Percentiles rank a stretch among this genome's conserved stretches.
Conservation (phyloP, 371 early-diverging fungal species). For the Mucor circinelloides region DNA sequence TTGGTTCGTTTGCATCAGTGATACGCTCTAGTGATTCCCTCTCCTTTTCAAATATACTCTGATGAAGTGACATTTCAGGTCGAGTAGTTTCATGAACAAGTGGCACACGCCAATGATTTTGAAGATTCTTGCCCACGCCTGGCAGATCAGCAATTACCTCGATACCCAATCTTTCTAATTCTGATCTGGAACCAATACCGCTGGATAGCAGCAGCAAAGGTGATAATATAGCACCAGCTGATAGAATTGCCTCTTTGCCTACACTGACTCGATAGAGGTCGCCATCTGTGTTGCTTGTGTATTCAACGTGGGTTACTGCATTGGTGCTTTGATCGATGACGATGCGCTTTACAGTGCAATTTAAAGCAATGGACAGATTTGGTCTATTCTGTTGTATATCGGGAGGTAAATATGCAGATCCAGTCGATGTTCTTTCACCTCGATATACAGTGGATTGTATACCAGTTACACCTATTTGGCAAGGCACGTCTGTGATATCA, state of each 20-base stretch:
- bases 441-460: slow-evolving; percentile 22
- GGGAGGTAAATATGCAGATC: slow-evolving; percentile 13
- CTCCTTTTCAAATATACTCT: slow-evolving; percentile 2
- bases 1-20: slow-evolving; percentile 6
- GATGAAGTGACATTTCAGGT: slow-evolving; percentile 21
- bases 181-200: slow-evolving; percentile 27
- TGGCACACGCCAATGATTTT: slow-evolving; percentile 38
- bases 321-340: slow-evolving; percentile 13
- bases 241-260: slow-evolving; percentile 36
- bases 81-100: slow-evolving; percentile 20
- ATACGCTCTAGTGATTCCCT: slow-evolving; percentile 9
- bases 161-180: slow-evolving; percentile 27
- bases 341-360: slow-evolving; percentile 20
- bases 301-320: slow-evolving; percentile 15
- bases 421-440: slow-evolving; percentile 21
- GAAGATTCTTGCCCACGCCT: slow-evolving; percentile 46
- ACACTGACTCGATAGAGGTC: slow-evolving; percentile 5
- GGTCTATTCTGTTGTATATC: slow-evolving; percentile 5
- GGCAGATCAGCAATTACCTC: slow-evolving; percentile 22
- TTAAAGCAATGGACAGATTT: slow-evolving; percentile 25
- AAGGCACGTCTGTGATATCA: slow-evolving; percentile 22
- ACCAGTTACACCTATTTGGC: slow-evolving; percentile 27
- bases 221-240: slow-evolving; percentile 44
- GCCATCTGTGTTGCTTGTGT: neutral
- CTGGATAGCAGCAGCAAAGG: slow-evolving; percentile 28